Base-by-base conservation (phyloP, 495 filamentous ascomycete species). In the Parmelia sp. region DNA sequence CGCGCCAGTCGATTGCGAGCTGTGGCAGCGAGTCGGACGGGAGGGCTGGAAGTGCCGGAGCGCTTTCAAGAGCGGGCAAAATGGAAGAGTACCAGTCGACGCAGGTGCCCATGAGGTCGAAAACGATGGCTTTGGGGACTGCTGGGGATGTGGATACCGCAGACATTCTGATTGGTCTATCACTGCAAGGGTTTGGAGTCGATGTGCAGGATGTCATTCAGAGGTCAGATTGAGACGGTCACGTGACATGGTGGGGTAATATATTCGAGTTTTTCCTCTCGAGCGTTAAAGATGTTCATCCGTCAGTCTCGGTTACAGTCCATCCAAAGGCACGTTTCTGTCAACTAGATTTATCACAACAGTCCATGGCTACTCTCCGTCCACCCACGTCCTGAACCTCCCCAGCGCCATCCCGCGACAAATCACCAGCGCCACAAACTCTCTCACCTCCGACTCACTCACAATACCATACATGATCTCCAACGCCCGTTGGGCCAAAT, bases 81-180 rank as follows among this genome's bases (percentile, higher is more conserved):
- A 67, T 60, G 33, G 69, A 68, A 33, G 71, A 71, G 42, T 78
- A 73, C 78, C 74, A 80, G 67, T 81, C 73, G 21, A 75, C 72
- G 57, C 76, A 78, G 17, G 77, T 81, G 29, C 78, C 78, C 76
- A 77, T 79, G 58, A 79, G 74, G 67, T 81, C 78, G 68, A 79
- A 79, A 62, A 79, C 68, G 39, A 79, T 65, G n/a, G 77, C 76
- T 63, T 76, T 77, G 63, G 61, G 61, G 11, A 40, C 23, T 5
- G 64, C 60, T 33, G 63, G 53, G 4, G 15, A 42, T 27, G 37
- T 31, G 11, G 25, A 40, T 40, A 35, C 19, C 3, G 17, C 40
- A n/a, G 62, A 33, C 62, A 64, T 64, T 33, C 17, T 55, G 11
- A 15, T 17, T 0, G 12, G 17, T 17, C 0, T 27, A 15, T 27